Percentiles rank a stretch among this genome's conserved stretches.
Conservation (phyloP, 768 basidiomycete genomes). For the Bullera alba region DNA sequence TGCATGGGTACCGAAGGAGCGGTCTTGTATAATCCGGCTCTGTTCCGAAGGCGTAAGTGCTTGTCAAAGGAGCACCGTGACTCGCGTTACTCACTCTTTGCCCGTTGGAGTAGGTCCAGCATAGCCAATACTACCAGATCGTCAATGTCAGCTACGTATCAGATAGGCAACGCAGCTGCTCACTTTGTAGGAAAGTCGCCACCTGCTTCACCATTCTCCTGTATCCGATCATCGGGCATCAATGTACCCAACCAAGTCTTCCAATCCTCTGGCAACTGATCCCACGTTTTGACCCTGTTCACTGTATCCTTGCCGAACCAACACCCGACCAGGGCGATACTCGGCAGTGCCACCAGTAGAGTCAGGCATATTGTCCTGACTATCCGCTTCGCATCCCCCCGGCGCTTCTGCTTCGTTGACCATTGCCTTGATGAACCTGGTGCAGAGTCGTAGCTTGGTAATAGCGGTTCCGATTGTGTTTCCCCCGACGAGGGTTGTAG, state of each 20-base stretch:
- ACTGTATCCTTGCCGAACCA: conserved; percentile 19
- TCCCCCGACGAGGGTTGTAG: conserved; percentile 17
- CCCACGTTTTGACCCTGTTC: conserved; percentile 20
- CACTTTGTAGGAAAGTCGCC: conserved; percentile 42
- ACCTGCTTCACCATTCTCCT: too few relatives aligned
- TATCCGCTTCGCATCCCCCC: too few relatives aligned
- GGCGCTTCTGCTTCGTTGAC: too few relatives aligned
- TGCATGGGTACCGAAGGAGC: conserved; percentile 36
- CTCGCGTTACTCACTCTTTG: conserved; percentile 28
- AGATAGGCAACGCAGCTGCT: conserved; percentile 6
- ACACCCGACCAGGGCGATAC: conserved; percentile 19
- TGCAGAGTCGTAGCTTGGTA: conserved; percentile 31
- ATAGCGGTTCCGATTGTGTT: conserved; percentile 19
- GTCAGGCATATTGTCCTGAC: conserved; percentile 17
- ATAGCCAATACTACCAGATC: conserved; percentile 43
- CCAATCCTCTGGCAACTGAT: conserved; percentile 26
- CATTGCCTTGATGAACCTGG: too few relatives aligned
- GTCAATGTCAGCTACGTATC: not conserved
- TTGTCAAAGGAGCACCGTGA: not conserved
- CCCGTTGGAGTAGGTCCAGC: conserved; percentile 44
- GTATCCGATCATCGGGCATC: too few relatives aligned
- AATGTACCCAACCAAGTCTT: conserved; percentile 32
- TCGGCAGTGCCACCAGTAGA: conserved; percentile 15
- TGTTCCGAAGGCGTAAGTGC: not conserved
- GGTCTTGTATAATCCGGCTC: conserved; percentile 29